Base-by-base conservation (phyloP, 2,329 filamentous ascomycete species). In the Penicillium sp. region DNA sequence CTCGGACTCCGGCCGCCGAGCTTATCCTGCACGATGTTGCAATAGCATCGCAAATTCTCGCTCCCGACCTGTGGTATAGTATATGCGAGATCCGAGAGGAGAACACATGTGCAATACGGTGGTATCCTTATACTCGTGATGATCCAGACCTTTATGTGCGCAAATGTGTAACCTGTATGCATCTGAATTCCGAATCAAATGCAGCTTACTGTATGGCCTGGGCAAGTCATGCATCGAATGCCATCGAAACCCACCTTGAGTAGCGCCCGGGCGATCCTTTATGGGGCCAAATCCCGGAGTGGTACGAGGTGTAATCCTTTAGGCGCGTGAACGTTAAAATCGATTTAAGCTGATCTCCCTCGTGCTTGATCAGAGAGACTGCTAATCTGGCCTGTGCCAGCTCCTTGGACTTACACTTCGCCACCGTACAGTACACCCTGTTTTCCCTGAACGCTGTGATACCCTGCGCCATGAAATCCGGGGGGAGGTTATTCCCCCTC, bases 191-290 rank as follows among this genome's bases (percentile, higher is more conserved):
- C 18, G 18, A 40, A 40, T 22, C 37, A 11, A 22, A 22, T 40
- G 37, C 37, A 20, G 37, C 37, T 40, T 22, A 40, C 29, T 33
- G 29, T 7, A 40, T 7, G n/a, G 5, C 8, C 14, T 40, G 9
- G 18, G n/a, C 37, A 40, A 40, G 43, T 42, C 56, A 44, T 27
- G 42, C 42, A 45, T 45, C 43, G 26, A 40, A 40, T 40, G 37
- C 37, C 7, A 40, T 40, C 37, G 22, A 45, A 18, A 45, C 23
- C 41, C 41, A 40, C 18, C 37, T 22, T 40, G 37, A 40, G 37
- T 40, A 44, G 41, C 41, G 25, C 22, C 41, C 41, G 43, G n/a
- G 25, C 37, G 37, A 40, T 40, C 37, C 37, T 18, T 18, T 44
- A 25, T 25, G 43, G 43, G 43, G 25, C 43, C 43, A 45, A 45